Evolutionary conservation across 495 filamentous ascomycete species (phyloP), one percentile per base, ranked within the genome.

Genomic region (Penicillium verhagenii): DNA sequence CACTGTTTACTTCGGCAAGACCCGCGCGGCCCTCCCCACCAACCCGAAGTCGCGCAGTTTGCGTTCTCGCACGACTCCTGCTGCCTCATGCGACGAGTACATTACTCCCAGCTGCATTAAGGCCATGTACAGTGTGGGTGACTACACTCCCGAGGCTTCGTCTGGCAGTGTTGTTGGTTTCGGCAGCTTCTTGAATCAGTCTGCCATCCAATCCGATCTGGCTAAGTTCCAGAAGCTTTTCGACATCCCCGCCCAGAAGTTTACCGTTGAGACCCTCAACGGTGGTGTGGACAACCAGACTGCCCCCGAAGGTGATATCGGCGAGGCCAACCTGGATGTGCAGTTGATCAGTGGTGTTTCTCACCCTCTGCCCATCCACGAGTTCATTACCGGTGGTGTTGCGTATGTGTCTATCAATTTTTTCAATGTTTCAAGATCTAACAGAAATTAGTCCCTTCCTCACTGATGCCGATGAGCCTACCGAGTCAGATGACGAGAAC

Each of bases 291-390:
- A 83, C 56, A 58, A 74, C 57, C 80, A 79, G 53, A 58, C 72
- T 54, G 66, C 80, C 44, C 67, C 74, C 54, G 16, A 50, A n/a
- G 50, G 24, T 21, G 49, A 74, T 47, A 56, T 65, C 31, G 72
- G 71, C 8, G 87, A 92, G 65, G 86, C 87, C 29, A 86, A 91
- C 63, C 70, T 91, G 50, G 88, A 92, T 57, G 66, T 86, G 23
- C 82, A 92, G 63, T 82, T 85, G 47, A 78, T 82, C 40, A 56
- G 83, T 49, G 82, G 76, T 10, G 65, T 87, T 28, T 68, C 71
- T 26, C 72, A 79, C 54, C 82, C 83, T 11, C 70, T 84, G 13
- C 83, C 83, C 0, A 74, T 83, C 20, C 74, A 70, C 5, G 82
- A 85, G 55, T 88, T 81, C 69, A 82, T 78, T 58, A 87, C 84